Base-by-base conservation (phyloP, 2,329 filamentous ascomycete genomes). In the Beauveria brongniartii region DNA sequence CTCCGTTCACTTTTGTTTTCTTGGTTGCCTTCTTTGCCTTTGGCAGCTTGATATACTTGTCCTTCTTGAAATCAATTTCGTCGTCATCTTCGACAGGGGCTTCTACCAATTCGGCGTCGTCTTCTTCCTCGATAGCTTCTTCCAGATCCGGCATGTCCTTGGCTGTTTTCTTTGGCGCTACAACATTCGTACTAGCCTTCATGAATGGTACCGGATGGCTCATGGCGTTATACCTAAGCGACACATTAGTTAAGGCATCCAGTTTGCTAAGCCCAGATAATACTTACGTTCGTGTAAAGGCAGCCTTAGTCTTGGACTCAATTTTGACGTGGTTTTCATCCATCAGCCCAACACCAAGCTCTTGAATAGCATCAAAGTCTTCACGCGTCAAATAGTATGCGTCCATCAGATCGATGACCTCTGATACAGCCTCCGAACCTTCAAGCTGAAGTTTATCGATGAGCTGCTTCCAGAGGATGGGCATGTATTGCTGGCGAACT, bases 361-460 rank as follows among this genome's bases (percentile, higher is more conserved):
- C 94, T 72, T 92, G 81, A 68, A 99, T 91, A 10, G 87, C 89
- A 70, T 99, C 94, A 73, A 93, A 96, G 71, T 99, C 94, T 26
- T 99, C 94, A 64, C 89, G 88, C 0, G 94, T 97, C 61, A 99
- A 79, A 73, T 88, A 99, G 75, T 99, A 99, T 71, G 88, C 92
- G 71, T 99, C 94, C 94, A 99, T 97, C 59, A 97, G 80, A 59
- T 94, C 85, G 69, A 99, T 99, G 59, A 97, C 88, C 2, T 90
- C 87, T 1, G 84, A 81, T 5, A 97, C 88, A 8, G 83, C 83
- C 1, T 95, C 92, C 69, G 91, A 94, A 67, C 94, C 94, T 61
- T 95, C 87, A 0, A 78, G 72, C 67, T 91, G 83, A 59, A 99
- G 78, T 62, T 85, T 82, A 67, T 89, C 86, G 65, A 96, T 81